Conservation (phyloP, 805 yeast species). For the Yarrowia keelungensis region DNA sequence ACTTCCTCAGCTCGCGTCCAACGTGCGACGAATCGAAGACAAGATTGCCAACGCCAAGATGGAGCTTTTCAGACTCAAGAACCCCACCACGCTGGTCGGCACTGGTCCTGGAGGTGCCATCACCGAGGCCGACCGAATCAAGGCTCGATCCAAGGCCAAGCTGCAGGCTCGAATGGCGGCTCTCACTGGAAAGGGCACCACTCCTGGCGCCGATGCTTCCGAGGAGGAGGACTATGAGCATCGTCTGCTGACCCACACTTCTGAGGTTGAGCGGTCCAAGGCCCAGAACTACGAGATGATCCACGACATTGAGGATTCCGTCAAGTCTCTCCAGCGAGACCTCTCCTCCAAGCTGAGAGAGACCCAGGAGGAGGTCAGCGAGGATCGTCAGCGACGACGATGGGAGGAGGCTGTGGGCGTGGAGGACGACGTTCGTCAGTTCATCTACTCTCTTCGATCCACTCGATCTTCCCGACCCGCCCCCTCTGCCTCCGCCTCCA, state of each 20-base stretch:
- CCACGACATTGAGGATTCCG: constrained; percentile 73
- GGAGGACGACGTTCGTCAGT: constrained; percentile 66
- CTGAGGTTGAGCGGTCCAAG: constrained; percentile 60
- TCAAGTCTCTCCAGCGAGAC: constrained; percentile 65
- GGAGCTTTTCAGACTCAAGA: constrained; percentile 63
- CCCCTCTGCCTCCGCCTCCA: constrained; percentile 24
- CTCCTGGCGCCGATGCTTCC: constrained; percentile 52
- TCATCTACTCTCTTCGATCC: constrained; percentile 60
- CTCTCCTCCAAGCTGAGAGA: constrained; percentile 55
- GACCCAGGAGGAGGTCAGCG: constrained; percentile 47
- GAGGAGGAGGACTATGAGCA: constrained; percentile 63
- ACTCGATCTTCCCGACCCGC: constrained; percentile 34
- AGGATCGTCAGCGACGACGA: constrained; percentile 62
- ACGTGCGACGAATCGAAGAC: constrained; percentile 68
- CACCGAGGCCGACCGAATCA: constrained; percentile 81
- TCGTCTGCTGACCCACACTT: constrained; percentile 53
- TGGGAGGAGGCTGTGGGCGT: constrained; percentile 88
- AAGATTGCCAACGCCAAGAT: constrained; percentile 72
- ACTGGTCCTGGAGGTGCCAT: constrained; percentile 87
- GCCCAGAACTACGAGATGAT: constrained; percentile 66
- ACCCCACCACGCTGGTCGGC: constrained; percentile 70
- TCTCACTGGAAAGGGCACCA: constrained; percentile 75
- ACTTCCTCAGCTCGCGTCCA: constrained; percentile 73
- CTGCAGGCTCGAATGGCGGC: constrained; percentile 91
- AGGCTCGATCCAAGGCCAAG: constrained; percentile 78